Conservation (phyloP, 495 filamentous ascomycete genomes). For the Penicillium lividum region DNA sequence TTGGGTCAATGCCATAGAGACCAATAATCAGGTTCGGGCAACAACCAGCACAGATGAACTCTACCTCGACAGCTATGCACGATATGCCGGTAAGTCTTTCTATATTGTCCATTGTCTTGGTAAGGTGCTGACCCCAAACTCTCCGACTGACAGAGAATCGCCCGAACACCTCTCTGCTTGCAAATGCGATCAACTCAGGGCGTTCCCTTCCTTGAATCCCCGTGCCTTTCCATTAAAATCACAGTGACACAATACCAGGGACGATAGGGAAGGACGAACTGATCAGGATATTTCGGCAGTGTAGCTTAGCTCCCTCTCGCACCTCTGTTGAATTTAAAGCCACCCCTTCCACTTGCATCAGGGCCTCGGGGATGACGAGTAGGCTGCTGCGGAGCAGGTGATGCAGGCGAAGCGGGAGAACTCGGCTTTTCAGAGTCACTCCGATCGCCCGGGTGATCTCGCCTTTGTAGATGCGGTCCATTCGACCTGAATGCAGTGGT, state of each 20-base stretch:
- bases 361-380: conserved; percentile 73
- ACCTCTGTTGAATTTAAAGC: conserved; percentile 64
- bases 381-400: conserved; percentile 48
- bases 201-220: conserved; percentile 47
- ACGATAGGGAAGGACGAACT: neutral
- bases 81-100: conserved; percentile 59
- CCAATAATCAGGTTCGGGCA: conserved; percentile 67
- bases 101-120: neutral
- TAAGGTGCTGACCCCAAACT: conserved; percentile 19
- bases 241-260: neutral
- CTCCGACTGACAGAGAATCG: conserved; percentile 49
- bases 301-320: conserved; percentile 37
- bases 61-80: conserved; percentile 71
- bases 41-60: conserved; percentile 76
- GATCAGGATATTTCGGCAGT: conserved; percentile 1
- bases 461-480: conserved; percentile 52
- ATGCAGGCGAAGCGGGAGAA: conserved; percentile 8
- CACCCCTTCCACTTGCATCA: conserved; percentile 72
- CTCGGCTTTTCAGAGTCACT: conserved; percentile 43
- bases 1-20: conserved; percentile 84
- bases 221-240: neutral
- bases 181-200: conserved; percentile 60
- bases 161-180: conserved; percentile 60
- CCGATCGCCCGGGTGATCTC: conserved; percentile 42
- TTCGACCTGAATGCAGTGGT: conserved; percentile 63